phyloP scores from a whole-genome alignment of 192 early-diverging fungal species.

The Linnemannia elongata region DNA sequence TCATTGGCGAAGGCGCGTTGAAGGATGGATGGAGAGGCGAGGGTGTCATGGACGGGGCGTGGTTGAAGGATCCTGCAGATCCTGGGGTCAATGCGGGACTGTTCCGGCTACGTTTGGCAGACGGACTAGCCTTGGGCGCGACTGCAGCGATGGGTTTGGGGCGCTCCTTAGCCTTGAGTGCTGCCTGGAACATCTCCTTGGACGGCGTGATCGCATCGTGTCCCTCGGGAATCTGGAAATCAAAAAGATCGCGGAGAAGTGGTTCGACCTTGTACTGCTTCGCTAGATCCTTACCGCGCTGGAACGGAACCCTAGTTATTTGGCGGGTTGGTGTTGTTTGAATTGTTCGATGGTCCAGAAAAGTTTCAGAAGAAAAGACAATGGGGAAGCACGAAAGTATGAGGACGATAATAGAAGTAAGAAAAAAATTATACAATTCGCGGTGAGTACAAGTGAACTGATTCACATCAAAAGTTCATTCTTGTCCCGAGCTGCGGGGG shows the following conservation, averaged over 20 bases:
- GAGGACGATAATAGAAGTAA: background rate
- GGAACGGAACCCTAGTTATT: conserved; percentile 86
- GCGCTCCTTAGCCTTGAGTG: conserved; percentile 23
- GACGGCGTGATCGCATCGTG: conserved; percentile 53
- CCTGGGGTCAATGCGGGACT: conserved; percentile 27
- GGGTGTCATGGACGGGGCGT: conserved; percentile 38
- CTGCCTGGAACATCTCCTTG: conserved; percentile 61
- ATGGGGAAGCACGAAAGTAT: background rate
- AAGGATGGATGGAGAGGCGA: conserved; percentile 50
- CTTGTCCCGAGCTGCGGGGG: background rate
- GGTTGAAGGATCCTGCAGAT: conserved; percentile 19
- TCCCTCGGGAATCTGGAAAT: conserved; percentile 78
- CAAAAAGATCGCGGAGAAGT: conserved; percentile 81
- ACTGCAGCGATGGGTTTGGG: conserved; percentile 19
- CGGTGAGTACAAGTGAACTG: background rate
- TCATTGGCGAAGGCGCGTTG: conserved; percentile 38
- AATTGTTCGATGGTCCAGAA: background rate
- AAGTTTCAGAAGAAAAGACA: background rate
- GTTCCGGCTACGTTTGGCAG: conserved; percentile 18
- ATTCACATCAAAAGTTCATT: background rate
- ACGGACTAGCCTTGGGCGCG: conserved; percentile 26
- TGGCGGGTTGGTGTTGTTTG: background rate
- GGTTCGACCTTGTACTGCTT: conserved; percentile 83
- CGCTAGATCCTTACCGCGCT: conserved; percentile 87
- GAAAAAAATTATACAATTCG: conserved; percentile 1